phyloP scores from a whole-genome alignment of 2,329 filamentous ascomycete genomes.

The Neofusicoccum parvum region DNA sequence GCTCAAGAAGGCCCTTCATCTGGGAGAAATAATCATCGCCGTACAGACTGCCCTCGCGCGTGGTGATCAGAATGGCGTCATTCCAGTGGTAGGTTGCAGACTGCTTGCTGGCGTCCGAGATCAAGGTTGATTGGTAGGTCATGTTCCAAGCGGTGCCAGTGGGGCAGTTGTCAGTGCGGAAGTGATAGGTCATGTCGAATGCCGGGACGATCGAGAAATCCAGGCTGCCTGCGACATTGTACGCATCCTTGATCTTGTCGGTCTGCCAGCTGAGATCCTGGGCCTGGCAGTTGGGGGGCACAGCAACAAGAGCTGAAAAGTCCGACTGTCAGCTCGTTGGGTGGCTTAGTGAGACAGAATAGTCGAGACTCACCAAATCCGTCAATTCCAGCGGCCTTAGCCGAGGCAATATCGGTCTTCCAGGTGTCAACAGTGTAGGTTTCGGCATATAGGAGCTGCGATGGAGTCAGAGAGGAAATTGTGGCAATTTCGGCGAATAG shows the following conservation, averaged over 20 bases:
- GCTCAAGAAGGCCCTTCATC: constrained; percentile 25
- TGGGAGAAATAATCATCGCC: constrained; percentile 40
- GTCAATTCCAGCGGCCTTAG: constrained; percentile 20
- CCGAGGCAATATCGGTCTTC: constrained; percentile 20
- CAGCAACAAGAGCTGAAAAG: constrained; percentile 37
- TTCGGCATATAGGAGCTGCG: constrained; percentile 14
- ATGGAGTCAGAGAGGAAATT: background rate
- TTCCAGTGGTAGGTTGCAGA: constrained; percentile 38
- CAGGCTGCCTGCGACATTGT: constrained; percentile 34
- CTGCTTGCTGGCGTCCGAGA: constrained; percentile 26
- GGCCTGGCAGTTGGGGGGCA: constrained; percentile 36
- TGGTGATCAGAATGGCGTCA: constrained; percentile 40
- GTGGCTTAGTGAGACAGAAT: background rate
- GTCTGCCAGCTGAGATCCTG: constrained; percentile 33
- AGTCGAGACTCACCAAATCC: constrained; percentile 16
- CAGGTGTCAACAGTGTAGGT: constrained; percentile 20
- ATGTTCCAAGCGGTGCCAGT: constrained; percentile 39
- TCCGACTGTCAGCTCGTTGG: background rate
- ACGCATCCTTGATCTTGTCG: constrained; percentile 40
- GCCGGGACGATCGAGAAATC: constrained; percentile 42
- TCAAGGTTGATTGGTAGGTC: constrained; percentile 37
- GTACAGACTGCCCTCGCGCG: constrained; percentile 39
- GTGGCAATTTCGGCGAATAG: background rate
- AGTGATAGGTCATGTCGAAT: constrained; percentile 42
- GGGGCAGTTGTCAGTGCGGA: constrained; percentile 27